phyloP scores from a whole-genome alignment of 2,329 filamentous ascomycete genomes.

The Paradendryphiella salina region DNA sequence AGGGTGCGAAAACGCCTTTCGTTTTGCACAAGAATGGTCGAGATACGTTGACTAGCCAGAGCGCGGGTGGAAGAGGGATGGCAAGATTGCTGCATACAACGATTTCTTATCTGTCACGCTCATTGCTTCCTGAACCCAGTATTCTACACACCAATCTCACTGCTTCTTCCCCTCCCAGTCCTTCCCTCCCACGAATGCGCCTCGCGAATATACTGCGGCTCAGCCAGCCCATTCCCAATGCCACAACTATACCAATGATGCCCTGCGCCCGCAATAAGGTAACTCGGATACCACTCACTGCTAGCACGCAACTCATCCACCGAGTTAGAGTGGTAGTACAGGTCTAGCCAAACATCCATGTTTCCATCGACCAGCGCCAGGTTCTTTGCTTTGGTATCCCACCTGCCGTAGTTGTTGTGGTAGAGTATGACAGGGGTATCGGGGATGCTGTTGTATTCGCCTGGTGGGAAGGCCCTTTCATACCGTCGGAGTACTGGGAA shows the following conservation, averaged over 20 bases:
- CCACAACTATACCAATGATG: slow-evolving; percentile 58
- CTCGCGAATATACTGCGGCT: slow-evolving; percentile 57
- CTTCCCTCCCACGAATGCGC: slow-evolving; percentile 57
- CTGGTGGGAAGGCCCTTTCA: slow-evolving; percentile 57
- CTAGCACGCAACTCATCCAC: slow-evolving; percentile 45
- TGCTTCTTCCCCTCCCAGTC: slow-evolving; percentile 29
- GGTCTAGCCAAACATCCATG: slow-evolving; percentile 57
- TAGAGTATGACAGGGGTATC: slow-evolving; percentile 48
- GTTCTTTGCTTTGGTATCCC: slow-evolving; percentile 52
- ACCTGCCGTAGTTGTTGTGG: slow-evolving; percentile 55
- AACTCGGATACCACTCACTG: slow-evolving; percentile 53
- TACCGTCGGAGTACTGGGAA: slow-evolving; percentile 57
- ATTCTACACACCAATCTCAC: not conserved
- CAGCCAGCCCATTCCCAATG: slow-evolving; percentile 47
- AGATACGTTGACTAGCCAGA: not conserved
- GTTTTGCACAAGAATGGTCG: not conserved
- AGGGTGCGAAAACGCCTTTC: not conserved
- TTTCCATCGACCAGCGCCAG: slow-evolving; percentile 58
- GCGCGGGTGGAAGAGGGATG: too few species aligned
- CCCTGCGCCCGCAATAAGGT: slow-evolving; percentile 56
- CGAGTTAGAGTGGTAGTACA: slow-evolving; percentile 56
- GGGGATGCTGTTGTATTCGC: slow-evolving; percentile 53
- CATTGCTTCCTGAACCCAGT: too few species aligned
- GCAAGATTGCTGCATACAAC: too few species aligned
- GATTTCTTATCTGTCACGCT: too few species aligned